Conservation (phyloP, 75 land plant species). For the Azolla pinnata region DNA sequence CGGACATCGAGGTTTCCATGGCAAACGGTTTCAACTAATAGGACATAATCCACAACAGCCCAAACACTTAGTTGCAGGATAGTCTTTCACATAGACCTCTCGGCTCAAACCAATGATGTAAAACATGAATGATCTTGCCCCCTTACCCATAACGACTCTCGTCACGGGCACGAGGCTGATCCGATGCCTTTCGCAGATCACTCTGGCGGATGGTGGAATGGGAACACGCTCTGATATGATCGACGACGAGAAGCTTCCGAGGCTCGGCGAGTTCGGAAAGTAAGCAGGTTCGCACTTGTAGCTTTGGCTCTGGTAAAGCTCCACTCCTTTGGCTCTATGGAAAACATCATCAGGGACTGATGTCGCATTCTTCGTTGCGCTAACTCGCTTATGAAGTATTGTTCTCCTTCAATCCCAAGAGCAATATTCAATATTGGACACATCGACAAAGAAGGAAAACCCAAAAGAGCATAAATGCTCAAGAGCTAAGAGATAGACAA, state of each 20-base stretch:
- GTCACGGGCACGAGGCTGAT: slow-evolving; percentile 90
- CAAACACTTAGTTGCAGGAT: slow-evolving; percentile 37
- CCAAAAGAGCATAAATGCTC: not conserved
- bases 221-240: slow-evolving; percentile 57
- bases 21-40: not conserved
- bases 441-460: not conserved
- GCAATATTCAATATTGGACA: not conserved
- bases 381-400: slow-evolving; percentile 53
- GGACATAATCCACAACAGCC: slow-evolving; percentile 61
- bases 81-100: slow-evolving; percentile 67
- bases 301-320: slow-evolving; percentile 72
- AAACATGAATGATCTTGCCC: slow-evolving; percentile 62
- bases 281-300: slow-evolving; percentile 83
- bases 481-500: not conserved
- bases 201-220: slow-evolving; percentile 71
- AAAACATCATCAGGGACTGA: slow-evolving; percentile 94
- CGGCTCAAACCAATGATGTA: slow-evolving; percentile 69
- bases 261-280: slow-evolving; percentile 66
- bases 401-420: slow-evolving; percentile 53
- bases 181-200: slow-evolving; percentile 77
- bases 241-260: slow-evolving; percentile 80
- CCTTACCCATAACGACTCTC: slow-evolving; percentile 65
- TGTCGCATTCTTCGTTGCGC: slow-evolving; percentile 72
- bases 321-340: slow-evolving; percentile 84
- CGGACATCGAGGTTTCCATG: too few species aligned